Conservation (phyloP, 2,329 filamentous ascomycete genomes). For the Fusarium sp. region DNA sequence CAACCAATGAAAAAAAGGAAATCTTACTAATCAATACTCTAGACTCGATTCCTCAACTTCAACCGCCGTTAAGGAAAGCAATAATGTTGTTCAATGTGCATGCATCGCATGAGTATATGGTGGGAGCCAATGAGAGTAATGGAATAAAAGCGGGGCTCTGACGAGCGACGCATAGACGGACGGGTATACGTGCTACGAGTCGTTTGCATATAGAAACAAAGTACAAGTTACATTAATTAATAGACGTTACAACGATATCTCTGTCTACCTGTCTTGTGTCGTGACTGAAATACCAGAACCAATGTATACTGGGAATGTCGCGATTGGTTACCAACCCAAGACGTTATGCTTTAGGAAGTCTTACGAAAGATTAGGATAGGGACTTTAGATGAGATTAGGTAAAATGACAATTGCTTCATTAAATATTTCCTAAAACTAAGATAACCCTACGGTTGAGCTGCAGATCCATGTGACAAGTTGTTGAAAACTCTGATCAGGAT, state of each 20-base stretch:
- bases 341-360: background rate
- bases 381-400: background rate
- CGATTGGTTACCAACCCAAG: background rate
- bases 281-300: background rate
- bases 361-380: background rate
- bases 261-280: background rate
- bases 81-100: background rate
- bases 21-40: slow-evolving; percentile 15
- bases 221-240: background rate
- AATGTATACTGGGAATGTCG: background rate
- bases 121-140: background rate
- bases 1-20: background rate
- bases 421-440: background rate
- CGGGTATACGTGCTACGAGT: background rate
- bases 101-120: background rate
- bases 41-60: slow-evolving; percentile 65
- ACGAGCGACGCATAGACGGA: background rate
- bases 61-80: slow-evolving; percentile 56
- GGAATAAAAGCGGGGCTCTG: background rate
- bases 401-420: background rate
- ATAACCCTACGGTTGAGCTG: background rate
- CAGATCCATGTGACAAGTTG: background rate
- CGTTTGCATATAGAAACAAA: background rate
- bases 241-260: background rate
- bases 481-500: background rate